These are phyloP conservation scores for Polyplosphaeria fusca DNA, from an alignment of 495 filamentous ascomycete species.

Conservation along the genomic window DNA sequence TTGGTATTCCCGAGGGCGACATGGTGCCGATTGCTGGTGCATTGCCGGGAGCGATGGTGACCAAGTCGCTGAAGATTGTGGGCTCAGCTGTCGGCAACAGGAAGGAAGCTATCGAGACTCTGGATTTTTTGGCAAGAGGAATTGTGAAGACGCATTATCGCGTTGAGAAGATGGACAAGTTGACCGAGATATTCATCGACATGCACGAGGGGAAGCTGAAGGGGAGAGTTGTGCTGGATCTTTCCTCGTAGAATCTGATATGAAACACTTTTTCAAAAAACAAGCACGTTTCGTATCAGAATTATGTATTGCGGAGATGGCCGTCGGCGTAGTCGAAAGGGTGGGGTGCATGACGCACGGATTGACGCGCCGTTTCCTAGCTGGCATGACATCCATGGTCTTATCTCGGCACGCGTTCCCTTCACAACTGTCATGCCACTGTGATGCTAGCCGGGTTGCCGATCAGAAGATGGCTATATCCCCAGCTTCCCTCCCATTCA, in stretches of 20 bases:
- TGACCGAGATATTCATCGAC: constrained; percentile 33
- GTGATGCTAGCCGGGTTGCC: neutral
- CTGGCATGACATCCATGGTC: no score
- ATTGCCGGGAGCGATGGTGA: constrained; percentile 51
- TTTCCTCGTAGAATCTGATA: constrained; percentile 10
- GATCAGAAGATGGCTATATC: neutral
- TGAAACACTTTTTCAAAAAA: no score
- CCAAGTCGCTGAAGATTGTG: constrained; percentile 54
- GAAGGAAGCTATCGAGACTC: constrained; percentile 61
- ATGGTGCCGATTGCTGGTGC: constrained; percentile 56
- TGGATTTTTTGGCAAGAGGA: constrained; percentile 55
- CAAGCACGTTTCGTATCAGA: neutral
- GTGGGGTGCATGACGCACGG: constrained; percentile 3
- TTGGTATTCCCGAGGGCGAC: constrained; percentile 65
- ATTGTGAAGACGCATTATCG: constrained; percentile 33
- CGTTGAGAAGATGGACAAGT: constrained; percentile 32
- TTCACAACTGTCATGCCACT: constrained; percentile 4
- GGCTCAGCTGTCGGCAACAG: constrained; percentile 64
- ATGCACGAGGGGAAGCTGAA: constrained; percentile 37
- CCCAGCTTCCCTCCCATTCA: neutral
- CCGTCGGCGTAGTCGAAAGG: neutral
- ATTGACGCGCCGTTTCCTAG: no score
- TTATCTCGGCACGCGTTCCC: neutral
- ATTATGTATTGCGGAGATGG: neutral
- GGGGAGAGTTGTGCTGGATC: constrained; percentile 42